Evolutionary conservation across 495 filamentous ascomycete genomes (phyloP).

Genomic region (Xylaria longipes): DNA sequence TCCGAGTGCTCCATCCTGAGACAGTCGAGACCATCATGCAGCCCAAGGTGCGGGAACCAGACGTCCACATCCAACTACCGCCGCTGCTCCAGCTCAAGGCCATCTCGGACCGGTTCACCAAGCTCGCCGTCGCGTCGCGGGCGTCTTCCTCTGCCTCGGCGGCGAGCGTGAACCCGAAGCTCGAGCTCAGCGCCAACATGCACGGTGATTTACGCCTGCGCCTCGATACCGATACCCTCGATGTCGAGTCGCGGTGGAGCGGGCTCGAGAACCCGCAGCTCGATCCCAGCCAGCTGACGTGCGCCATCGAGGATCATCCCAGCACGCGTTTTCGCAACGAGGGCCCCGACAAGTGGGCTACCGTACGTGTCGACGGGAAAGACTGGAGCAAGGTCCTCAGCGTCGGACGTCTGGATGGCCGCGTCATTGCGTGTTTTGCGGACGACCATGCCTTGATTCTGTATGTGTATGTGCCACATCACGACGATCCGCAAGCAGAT

Average conservation of each 20-base stretch:
- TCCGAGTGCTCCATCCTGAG: constrained; percentile 80
- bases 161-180: constrained; percentile 54
- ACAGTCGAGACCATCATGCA: constrained; percentile 87
- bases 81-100: constrained; percentile 82
- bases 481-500: constrained; percentile 68
- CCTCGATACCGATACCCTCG: constrained; percentile 77
- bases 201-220: constrained; percentile 81
- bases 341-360: constrained; percentile 75
- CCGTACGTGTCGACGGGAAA: constrained; percentile 85
- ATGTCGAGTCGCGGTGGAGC: constrained; percentile 82
- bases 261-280: constrained; percentile 83
- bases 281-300: constrained; percentile 71
- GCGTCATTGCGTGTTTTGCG: constrained; percentile 86
- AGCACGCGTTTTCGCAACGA: constrained; percentile 70
- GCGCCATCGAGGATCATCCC: constrained; percentile 73
- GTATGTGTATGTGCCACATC: constrained; percentile 85
- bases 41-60: constrained; percentile 86
- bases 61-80: constrained; percentile 91
- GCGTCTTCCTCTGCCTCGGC: constrained; percentile 29
- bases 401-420: constrained; percentile 84
- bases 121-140: constrained; percentile 60
- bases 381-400: constrained; percentile 91
- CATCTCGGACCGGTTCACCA: constrained; percentile 93
- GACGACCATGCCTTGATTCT: constrained; percentile 85
- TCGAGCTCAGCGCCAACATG: constrained; percentile 88